Evolutionary conservation across 2,329 filamentous ascomycete genomes (phyloP).

Genomic region (Pyricularia grisea): DNA sequence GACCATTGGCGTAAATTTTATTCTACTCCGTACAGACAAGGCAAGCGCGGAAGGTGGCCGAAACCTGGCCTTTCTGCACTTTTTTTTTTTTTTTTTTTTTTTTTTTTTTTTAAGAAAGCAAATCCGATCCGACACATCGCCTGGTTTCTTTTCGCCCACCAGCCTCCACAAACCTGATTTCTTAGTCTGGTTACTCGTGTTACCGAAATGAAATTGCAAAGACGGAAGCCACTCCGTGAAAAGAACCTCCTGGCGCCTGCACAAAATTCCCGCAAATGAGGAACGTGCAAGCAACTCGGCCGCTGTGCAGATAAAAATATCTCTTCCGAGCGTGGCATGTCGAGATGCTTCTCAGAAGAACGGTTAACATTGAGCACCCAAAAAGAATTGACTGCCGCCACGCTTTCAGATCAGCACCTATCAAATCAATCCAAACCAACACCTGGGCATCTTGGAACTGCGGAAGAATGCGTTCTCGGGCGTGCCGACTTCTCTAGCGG

Average conservation of each 20-base stretch:
- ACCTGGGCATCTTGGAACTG: background rate
- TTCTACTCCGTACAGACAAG: too few species aligned
- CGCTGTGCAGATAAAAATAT: background rate
- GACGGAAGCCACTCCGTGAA: background rate
- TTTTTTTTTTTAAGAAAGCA: background rate
- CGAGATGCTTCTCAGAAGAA: background rate
- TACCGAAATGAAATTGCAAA: background rate
- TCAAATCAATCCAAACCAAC: background rate
- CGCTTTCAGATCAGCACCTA: background rate
- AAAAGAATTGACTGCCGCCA: background rate
- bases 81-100: too few species aligned
- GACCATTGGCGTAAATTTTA: too few species aligned
- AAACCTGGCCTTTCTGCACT: too few species aligned
- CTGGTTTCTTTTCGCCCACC: background rate
- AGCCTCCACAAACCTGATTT: background rate
- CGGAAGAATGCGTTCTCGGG: background rate
- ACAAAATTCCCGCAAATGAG: background rate
- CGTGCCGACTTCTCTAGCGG: too few species aligned
- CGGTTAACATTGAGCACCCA: background rate
- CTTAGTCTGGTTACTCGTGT: background rate
- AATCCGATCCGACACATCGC: background rate
- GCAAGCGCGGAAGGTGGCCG: too few species aligned
- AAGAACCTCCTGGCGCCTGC: background rate
- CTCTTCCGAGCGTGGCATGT: background rate
- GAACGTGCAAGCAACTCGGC: background rate